Percentiles rank a stretch among this genome's conserved stretches.
phyloP scores from a whole-genome alignment of 768 basidiomycete species.

The Piloderma croceum region DNA sequence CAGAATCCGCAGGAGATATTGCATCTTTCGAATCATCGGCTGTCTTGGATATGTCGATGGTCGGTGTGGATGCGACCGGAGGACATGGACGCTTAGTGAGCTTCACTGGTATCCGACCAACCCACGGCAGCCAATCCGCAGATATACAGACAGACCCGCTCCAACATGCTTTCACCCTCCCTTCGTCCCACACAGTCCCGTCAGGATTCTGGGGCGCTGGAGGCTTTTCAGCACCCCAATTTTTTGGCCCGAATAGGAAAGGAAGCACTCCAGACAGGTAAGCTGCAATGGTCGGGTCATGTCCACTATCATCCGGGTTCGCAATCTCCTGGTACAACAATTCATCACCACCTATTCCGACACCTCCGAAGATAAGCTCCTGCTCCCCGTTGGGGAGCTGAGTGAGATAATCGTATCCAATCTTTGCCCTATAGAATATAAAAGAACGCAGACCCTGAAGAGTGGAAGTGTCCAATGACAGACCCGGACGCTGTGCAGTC shows the following conservation, averaged over 20 bases:
- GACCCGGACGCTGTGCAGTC: slow-evolving; percentile 59
- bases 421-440: slow-evolving; percentile 46
- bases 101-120: slow-evolving; percentile 55
- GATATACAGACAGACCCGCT: slow-evolving; percentile 61
- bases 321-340: slow-evolving; percentile 25
- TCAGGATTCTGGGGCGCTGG: slow-evolving; percentile 15
- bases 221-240: slow-evolving; percentile 38
- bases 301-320: slow-evolving; percentile 30
- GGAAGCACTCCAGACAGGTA: slow-evolving; percentile 48
- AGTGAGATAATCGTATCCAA: slow-evolving; percentile 62
- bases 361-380: slow-evolving; percentile 68
- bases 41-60: slow-evolving; percentile 21
- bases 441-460: slow-evolving; percentile 50
- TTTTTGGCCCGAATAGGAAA: slow-evolving; percentile 43
- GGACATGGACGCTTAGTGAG: no score
- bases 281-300: slow-evolving; percentile 31
- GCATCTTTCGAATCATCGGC: slow-evolving; percentile 3
- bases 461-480: slow-evolving; percentile 20
- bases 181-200: slow-evolving; percentile 31
- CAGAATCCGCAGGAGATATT: slow-evolving; percentile 8
- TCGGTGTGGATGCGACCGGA: no score
- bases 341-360: slow-evolving; percentile 34
- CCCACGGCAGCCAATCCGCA: slow-evolving; percentile 61
- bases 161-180: slow-evolving; percentile 54
- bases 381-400: slow-evolving; percentile 44